Conservation (phyloP, 768 basidiomycete genomes). For the Auriculariales sp. region DNA sequence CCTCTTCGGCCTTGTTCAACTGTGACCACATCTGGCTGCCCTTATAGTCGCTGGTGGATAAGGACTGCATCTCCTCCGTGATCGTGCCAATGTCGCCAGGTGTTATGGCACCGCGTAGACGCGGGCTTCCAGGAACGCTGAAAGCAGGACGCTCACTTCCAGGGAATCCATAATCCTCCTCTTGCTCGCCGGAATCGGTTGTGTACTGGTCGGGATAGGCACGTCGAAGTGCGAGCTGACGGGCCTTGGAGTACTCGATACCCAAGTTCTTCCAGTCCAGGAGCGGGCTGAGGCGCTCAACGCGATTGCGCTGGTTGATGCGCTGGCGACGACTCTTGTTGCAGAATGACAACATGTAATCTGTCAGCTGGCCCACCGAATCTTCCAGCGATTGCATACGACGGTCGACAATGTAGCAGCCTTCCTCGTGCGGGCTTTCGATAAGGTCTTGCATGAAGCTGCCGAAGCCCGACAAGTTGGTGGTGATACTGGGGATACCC, state of each 20-base stretch:
- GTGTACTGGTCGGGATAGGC: conserved; percentile 94
- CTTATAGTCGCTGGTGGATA: conserved; percentile 77
- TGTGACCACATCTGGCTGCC: conserved; percentile 45
- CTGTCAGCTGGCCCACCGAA: conserved; percentile 71
- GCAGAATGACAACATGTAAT: conserved; percentile 60
- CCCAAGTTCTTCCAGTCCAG: conserved; percentile 98
- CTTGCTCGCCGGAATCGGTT: conserved; percentile 36
- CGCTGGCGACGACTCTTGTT: conserved; percentile 85
- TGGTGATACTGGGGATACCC: conserved; percentile 96
- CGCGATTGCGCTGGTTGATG: conserved; percentile 97
- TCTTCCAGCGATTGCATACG: conserved; percentile 83
- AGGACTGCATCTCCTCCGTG: conserved; percentile 83
- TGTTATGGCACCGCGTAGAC: conserved; percentile 74
- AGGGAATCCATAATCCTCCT: conserved; percentile 34
- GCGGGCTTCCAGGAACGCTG: conserved; percentile 79
- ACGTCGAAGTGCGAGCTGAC: conserved; percentile 79
- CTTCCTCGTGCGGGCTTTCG: conserved; percentile 80
- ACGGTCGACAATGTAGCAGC: conserved; percentile 93
- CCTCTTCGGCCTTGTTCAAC: conserved; percentile 56
- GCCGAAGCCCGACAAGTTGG: conserved; percentile 95
- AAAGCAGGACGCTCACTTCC: conserved; percentile 57
- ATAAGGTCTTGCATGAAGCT: conserved; percentile 98
- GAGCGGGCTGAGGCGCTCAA: conserved; percentile 83
- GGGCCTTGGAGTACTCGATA: conserved; percentile 89
- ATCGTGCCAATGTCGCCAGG: conserved; percentile 88